phyloP scores from a whole-genome alignment of 768 basidiomycete genomes.

The Mycena albidolilacea region DNA sequence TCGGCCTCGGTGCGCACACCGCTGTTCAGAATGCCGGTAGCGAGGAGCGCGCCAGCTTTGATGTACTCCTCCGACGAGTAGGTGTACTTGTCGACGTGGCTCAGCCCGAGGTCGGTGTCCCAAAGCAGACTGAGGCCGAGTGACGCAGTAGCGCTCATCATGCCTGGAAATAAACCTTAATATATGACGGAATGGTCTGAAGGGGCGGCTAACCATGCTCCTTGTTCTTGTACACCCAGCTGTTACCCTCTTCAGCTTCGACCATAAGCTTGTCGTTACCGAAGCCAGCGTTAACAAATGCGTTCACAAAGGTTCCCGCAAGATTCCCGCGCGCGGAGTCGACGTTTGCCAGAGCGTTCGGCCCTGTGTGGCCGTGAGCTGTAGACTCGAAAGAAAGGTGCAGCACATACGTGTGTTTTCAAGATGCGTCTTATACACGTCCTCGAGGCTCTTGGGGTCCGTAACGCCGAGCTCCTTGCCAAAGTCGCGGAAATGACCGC shows the following conservation, averaged over 20 bases:
- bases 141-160: conserved; percentile 97
- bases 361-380: conserved; percentile 56
- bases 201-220: conserved; percentile 79
- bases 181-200: not conserved
- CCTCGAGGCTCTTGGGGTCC: conserved; percentile 93
- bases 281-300: conserved; percentile 98
- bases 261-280: conserved; percentile 99
- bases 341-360: conserved; percentile 79
- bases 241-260: conserved; percentile 94
- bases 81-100: conserved; percentile 97
- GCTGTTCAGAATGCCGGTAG: conserved; percentile 92
- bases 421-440: conserved; percentile 97
- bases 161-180: conserved; percentile 63
- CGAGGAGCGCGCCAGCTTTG: conserved; percentile 96
- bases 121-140: conserved; percentile 94
- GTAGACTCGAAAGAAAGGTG: conserved; percentile 4
- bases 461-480: conserved; percentile 94
- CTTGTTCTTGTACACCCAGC: conserved; percentile 99
- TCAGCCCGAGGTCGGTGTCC: conserved; percentile 95
- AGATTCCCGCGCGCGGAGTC: conserved; percentile 96
- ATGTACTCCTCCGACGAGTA: conserved; percentile 97
- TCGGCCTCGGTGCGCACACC: conserved; percentile 95
- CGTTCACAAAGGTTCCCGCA: conserved; percentile 98
- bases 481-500: conserved; percentile 88
- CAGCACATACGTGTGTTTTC: conserved; percentile 82